Base-by-base conservation (phyloP, 148 eudicot species). In the Selenicereus undatus region DNA sequence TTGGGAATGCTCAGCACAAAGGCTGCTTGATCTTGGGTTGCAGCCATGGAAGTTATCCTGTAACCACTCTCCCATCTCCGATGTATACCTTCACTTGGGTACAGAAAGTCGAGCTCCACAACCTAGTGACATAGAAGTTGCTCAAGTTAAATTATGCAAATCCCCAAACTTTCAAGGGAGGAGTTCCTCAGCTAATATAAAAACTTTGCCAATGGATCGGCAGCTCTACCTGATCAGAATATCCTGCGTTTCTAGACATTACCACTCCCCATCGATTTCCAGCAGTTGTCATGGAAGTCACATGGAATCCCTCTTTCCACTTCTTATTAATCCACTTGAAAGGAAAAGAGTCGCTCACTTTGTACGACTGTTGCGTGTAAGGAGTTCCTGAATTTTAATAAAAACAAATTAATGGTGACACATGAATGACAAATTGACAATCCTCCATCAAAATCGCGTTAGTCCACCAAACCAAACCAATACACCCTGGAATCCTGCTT, bases 61-160 rank as follows among this genome's bases (percentile, higher is more conserved):
- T 89, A 94, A 58, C 97, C 97, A 87, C 79, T 89, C 88, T 94
- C 98, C 98, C 98, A 94, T 77, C 98, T 87, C 77, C 94, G 77
- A 83, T 94, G 98, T 81, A 94, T 94, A 64, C 98, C 98, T 86
- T 94, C 98, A 83, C 98, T 94, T 22, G 98, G 98, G 83, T 94
- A 93, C 43, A 93, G 85, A 79, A 91, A 93, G 87, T 93, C 95
- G 74, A 93, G 97, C 88, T 93, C 97, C 68, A 94, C 98, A 81
- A 94, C 98, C 98, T 94, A 48, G 76, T 24, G 74, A 13, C 36
- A 75, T 3, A 48, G 52, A 75, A 73, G 39, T 77, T 27, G 52
- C 14, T 0, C 26, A 26, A 74, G 42, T 58, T 45, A 20, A 60
- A 51, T 58, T 3, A 76, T 35, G 32, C 39, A 72, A 24, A 75